phyloP scores from a whole-genome alignment of 768 basidiomycete genomes.

The Pleurotus djamor region DNA sequence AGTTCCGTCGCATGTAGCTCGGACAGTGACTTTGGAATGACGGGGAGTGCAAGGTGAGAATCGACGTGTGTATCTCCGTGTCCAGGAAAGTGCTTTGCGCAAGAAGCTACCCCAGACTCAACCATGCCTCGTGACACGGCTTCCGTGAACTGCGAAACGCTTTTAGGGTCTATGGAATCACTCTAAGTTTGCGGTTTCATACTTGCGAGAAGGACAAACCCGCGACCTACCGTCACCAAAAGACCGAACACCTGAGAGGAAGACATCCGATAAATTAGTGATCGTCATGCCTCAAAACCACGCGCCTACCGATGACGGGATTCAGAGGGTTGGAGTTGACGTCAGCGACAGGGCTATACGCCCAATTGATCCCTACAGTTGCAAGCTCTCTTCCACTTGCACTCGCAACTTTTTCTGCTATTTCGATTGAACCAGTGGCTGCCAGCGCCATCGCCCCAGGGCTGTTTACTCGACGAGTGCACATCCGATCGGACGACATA shows the following conservation, averaged over 20 bases:
- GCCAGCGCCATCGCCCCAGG: conserved; percentile 76
- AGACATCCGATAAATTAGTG: background rate
- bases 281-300: conserved; percentile 9
- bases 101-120: conserved; percentile 51
- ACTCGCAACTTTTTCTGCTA: conserved; percentile 39
- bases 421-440: conserved; percentile 44
- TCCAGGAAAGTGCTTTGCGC: conserved; percentile 71
- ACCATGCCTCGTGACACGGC: conserved; percentile 50
- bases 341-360: conserved; percentile 68
- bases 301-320: conserved; percentile 59
- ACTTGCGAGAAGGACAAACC: background rate
- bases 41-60: conserved; percentile 65
- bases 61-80: conserved; percentile 75
- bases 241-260: conserved; percentile 55
- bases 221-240: conserved; percentile 58
- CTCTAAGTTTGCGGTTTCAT: background rate
- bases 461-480: conserved; percentile 24
- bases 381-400: conserved; percentile 57
- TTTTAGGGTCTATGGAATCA: conserved; percentile 45
- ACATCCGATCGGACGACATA: background rate
- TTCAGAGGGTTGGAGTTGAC: conserved; percentile 70
- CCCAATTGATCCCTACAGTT: conserved; percentile 69
- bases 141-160: conserved; percentile 45
- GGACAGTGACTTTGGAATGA: conserved; percentile 47
- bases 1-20: conserved; percentile 49